These are phyloP conservation scores for Paramicrosporidium saccamoebae DNA, from an alignment of 371 early-diverging fungal species.

Conservation along the genomic window DNA sequence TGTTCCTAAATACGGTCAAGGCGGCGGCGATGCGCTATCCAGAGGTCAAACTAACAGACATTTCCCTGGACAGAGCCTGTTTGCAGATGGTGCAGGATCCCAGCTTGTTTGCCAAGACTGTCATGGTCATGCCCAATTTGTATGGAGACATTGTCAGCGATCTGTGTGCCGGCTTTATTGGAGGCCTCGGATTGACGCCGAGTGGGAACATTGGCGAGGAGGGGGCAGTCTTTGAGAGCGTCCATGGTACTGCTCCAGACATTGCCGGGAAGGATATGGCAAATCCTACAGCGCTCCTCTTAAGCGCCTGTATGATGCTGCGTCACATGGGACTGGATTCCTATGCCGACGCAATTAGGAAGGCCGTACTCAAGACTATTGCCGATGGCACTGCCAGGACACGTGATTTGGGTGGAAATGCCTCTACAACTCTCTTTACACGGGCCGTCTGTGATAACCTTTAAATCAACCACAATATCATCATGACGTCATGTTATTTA, in stretches of 20 bases:
- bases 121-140: conserved; percentile 97
- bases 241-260: conserved; percentile 93
- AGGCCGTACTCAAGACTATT: conserved; percentile 67
- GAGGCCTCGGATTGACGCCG: conserved; percentile 88
- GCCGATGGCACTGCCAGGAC: conserved; percentile 62
- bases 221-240: conserved; percentile 85
- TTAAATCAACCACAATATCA: conserved; percentile 1
- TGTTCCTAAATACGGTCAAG: conserved; percentile 70
- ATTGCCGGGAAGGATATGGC: conserved; percentile 73
- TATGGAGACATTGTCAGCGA: conserved; percentile 93
- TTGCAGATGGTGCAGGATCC: conserved; percentile 81
- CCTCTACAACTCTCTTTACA: conserved; percentile 73
- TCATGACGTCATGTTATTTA: too few species aligned
- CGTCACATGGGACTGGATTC: conserved; percentile 56
- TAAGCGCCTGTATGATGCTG: conserved; percentile 87
- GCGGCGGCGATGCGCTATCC: conserved; percentile 74
- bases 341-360: conserved; percentile 46
- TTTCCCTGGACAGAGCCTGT: conserved; percentile 73
- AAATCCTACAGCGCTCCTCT: conserved; percentile 69
- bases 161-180: conserved; percentile 88
- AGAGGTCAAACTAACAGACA: conserved; percentile 57
- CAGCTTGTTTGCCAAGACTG: conserved; percentile 46
- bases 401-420: conserved; percentile 68
- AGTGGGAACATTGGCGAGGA: conserved; percentile 90
- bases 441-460: conserved; percentile 44